phyloP scores from a whole-genome alignment of 192 early-diverging fungal species.

The Backusella luteola region DNA sequence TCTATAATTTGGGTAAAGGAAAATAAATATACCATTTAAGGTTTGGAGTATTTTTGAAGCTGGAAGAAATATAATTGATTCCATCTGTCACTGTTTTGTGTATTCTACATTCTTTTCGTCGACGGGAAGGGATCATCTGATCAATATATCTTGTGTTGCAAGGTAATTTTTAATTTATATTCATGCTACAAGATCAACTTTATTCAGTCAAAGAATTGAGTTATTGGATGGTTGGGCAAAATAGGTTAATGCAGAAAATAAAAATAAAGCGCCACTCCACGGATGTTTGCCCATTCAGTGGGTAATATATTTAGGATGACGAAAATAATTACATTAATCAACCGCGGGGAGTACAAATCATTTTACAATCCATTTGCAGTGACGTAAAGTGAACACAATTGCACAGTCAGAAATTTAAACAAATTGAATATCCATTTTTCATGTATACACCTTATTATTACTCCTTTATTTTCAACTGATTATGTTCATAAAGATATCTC shows the following conservation, averaged over 20 bases:
- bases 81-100: neutral
- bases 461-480: neutral
- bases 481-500: neutral
- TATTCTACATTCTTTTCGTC: neutral
- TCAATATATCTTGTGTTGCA: neutral
- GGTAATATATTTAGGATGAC: neutral
- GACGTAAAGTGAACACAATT: neutral
- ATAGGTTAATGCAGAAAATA: neutral
- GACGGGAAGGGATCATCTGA: neutral
- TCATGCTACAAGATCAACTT: neutral
- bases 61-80: neutral
- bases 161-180: slow-evolving; percentile 1
- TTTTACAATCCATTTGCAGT: neutral
- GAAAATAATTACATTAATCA: slow-evolving; percentile 9
- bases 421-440: neutral
- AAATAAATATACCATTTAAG: neutral
- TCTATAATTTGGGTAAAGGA: neutral
- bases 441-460: neutral
- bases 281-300: neutral
- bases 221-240: neutral
- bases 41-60: neutral
- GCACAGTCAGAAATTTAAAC: neutral
- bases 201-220: neutral
- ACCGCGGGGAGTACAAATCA: neutral
- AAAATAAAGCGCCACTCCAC: neutral